phyloP scores from a whole-genome alignment of 139 green algal genomes.

The Chlamydomonas applanata region DNA sequence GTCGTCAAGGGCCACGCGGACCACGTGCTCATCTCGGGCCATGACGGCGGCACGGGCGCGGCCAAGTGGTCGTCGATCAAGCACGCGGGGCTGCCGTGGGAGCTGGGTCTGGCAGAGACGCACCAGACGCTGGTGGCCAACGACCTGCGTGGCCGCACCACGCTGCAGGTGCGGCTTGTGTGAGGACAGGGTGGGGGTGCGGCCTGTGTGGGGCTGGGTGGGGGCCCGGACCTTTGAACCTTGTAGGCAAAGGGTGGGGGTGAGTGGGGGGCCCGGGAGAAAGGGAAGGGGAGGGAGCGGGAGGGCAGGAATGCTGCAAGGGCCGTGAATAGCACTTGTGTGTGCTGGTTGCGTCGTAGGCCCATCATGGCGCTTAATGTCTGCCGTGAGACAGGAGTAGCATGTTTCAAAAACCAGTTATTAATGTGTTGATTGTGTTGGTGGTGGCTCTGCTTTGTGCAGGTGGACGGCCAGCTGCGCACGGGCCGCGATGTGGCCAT shows the following conservation, averaged over 20 bases:
- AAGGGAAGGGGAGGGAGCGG: too few relatives aligned
- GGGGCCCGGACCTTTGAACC: too few relatives aligned
- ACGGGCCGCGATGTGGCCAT: slow-evolving; percentile 89
- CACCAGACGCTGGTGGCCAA: slow-evolving; percentile 96
- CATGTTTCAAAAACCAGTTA: too few relatives aligned
- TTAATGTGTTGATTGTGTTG: neutral
- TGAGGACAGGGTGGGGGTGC: neutral
- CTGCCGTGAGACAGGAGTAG: too few relatives aligned
- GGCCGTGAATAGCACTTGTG: neutral
- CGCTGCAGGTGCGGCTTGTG: slow-evolving; percentile 62
- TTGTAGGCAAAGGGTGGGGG: too few relatives aligned
- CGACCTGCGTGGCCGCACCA: slow-evolving; percentile 86
- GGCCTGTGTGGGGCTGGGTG: too few relatives aligned
- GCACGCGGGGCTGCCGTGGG: slow-evolving; percentile 86
- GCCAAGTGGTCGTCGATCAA: slow-evolving; percentile 85
- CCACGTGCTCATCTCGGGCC: slow-evolving; percentile 93
- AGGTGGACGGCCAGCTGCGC: slow-evolving; percentile 94
- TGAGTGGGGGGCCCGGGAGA: too few relatives aligned
- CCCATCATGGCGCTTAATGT: too few relatives aligned
- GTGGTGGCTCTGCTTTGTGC: too few relatives aligned
- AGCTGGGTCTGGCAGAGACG: slow-evolving; percentile 92
- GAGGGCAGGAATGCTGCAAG: too few relatives aligned
- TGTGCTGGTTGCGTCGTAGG: too few relatives aligned
- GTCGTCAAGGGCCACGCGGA: slow-evolving; percentile 96
- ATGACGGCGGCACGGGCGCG: slow-evolving; percentile 91